Evolutionary conservation across 768 basidiomycete genomes (phyloP).

Genomic region (Phallus indusiatus): DNA sequence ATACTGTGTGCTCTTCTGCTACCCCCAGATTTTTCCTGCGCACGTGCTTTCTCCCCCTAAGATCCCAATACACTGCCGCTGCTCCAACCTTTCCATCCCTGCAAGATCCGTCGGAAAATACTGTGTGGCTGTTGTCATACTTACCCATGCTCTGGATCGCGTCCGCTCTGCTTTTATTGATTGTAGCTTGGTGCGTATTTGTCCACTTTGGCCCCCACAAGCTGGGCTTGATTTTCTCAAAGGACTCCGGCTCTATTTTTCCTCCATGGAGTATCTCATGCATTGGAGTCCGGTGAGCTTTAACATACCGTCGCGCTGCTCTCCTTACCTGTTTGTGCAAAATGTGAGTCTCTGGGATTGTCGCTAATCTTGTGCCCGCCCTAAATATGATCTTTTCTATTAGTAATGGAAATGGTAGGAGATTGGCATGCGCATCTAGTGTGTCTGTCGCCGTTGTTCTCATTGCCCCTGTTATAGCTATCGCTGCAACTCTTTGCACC

Average conservation of each 20-base stretch:
- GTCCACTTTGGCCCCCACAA: not conserved
- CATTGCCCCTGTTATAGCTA: slow-evolving; percentile 15
- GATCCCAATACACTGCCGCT: slow-evolving; percentile 6
- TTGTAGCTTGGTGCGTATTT: not conserved
- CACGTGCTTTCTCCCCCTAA: not conserved
- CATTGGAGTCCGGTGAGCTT: slow-evolving; percentile 13
- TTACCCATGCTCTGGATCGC: not conserved
- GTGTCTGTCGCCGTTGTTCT: slow-evolving; percentile 10
- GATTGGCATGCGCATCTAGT: slow-evolving; percentile 2
- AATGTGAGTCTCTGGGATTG: slow-evolving; percentile 12
- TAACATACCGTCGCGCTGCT: not conserved
- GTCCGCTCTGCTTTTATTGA: not conserved
- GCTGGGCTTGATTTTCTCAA: slow-evolving; percentile 12
- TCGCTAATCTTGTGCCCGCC: slow-evolving; percentile 3
- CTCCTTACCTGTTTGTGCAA: slow-evolving; percentile 4
- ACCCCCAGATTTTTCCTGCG: slow-evolving; percentile 4
- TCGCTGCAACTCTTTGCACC: slow-evolving; percentile 14
- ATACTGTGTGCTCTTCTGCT: slow-evolving; percentile 13
- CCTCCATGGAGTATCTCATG: slow-evolving; percentile 14
- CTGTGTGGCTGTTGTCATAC: not conserved
- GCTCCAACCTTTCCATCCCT: slow-evolving; percentile 13
- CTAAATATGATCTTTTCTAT: slow-evolving; percentile 3
- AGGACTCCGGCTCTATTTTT: not conserved
- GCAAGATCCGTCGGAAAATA: slow-evolving; percentile 17
- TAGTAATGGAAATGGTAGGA: slow-evolving; percentile 5